Evolutionary conservation across 1,139 yeast genomes (phyloP).

Genomic region (Geotrichum restrictum): DNA sequence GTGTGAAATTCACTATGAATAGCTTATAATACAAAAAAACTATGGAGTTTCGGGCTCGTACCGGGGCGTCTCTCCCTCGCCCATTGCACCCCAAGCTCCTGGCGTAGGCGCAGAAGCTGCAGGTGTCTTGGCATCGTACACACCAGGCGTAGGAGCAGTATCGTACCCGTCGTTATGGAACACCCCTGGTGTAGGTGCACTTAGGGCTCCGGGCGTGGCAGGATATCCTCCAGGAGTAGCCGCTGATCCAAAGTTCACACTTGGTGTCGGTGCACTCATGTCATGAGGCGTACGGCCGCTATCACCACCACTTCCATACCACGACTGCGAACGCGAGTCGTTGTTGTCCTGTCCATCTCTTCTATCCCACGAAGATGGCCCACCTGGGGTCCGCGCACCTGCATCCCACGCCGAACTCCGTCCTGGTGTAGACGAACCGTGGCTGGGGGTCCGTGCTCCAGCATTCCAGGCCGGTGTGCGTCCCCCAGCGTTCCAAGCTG

Average conservation of each 20-base stretch:
- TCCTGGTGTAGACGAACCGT: constrained; percentile 23
- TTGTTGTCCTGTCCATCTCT: constrained; percentile 30
- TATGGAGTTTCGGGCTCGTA: constrained; percentile 39
- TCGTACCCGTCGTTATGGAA: constrained; percentile 42
- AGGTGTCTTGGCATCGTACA: constrained; percentile 42
- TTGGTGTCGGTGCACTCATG: constrained; percentile 47
- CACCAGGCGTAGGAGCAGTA: constrained; percentile 46
- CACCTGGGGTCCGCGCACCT: constrained; percentile 24
- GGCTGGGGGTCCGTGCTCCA: constrained; percentile 42
- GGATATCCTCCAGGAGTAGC: constrained; percentile 43
- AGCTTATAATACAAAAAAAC: neutral
- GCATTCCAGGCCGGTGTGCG: constrained; percentile 47
- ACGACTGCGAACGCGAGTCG: constrained; percentile 24
- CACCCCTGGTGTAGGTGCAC: constrained; percentile 43
- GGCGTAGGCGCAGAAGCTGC: constrained; percentile 43
- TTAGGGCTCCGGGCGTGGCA: constrained; percentile 47
- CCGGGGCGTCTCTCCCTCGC: constrained; percentile 38
- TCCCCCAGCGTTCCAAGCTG: constrained; percentile 45
- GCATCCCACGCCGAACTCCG: constrained; percentile 24
- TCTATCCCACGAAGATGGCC: constrained; percentile 35
- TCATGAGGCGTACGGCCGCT: constrained; percentile 37
- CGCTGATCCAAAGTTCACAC: constrained; percentile 36
- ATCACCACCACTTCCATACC: constrained; percentile 20
- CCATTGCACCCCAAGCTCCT: constrained; percentile 38
- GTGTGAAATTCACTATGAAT: too few relatives aligned